Percentiles rank a stretch among this genome's conserved stretches.
Conservation (phyloP, 139 green algal genomes). For the Deuterostichococcus epilithicus region DNA sequence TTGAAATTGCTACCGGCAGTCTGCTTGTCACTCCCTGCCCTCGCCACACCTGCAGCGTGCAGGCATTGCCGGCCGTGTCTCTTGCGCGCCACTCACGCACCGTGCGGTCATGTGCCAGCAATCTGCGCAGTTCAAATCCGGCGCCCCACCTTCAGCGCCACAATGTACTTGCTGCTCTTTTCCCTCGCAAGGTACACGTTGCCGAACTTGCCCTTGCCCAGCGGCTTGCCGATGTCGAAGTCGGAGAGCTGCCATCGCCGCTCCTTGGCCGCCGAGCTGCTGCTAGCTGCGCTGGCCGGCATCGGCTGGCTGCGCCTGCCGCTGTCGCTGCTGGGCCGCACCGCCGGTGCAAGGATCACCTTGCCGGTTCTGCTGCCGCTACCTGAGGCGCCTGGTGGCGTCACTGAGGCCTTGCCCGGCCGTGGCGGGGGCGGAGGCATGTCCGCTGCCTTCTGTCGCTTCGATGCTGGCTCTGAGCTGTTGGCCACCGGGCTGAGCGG, state of each 20-base stretch:
- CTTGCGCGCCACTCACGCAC: neutral
- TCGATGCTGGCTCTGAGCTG: neutral
- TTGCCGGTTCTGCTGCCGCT: neutral
- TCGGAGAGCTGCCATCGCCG: conserved; percentile 82
- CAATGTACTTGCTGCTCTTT: conserved; percentile 85
- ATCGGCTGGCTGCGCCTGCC: neutral
- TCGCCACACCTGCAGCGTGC: too few relatives aligned
- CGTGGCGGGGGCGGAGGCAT: neutral
- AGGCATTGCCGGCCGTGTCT: neutral
- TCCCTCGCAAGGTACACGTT: conserved; percentile 98
- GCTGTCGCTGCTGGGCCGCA: neutral
- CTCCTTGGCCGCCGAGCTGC: neutral
- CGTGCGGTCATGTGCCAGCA: neutral
- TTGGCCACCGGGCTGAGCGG: neutral
- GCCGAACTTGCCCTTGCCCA: conserved; percentile 97
- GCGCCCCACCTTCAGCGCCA: conserved; percentile 88
- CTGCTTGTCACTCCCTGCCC: too few relatives aligned
- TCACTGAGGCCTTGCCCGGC: neutral
- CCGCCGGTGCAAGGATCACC: neutral
- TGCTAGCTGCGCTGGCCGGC: neutral
- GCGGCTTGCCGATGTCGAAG: conserved; percentile 96
- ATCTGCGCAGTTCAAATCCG: neutral
- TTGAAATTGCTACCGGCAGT: too few relatives aligned
- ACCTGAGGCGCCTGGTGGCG: neutral
- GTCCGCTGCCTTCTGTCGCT: neutral